phyloP scores from a whole-genome alignment of 2,329 filamentous ascomycete genomes.

The Neonectria punicea region DNA sequence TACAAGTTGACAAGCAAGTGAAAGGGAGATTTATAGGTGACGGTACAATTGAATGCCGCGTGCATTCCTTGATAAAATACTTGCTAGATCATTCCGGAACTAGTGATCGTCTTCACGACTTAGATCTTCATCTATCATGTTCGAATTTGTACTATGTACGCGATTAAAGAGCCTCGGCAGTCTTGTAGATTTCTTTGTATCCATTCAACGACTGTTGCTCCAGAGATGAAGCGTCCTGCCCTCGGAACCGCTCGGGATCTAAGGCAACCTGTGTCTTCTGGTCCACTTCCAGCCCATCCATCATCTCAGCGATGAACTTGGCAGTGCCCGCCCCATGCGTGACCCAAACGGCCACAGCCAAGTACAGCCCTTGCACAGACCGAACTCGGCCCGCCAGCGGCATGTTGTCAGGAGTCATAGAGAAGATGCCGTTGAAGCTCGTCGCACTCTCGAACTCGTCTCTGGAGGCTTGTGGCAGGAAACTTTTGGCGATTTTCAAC shows the following conservation, averaged over 20 bases:
- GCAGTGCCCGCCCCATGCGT: constrained; percentile 36
- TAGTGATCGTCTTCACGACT: too few relatives aligned
- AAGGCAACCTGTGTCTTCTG: constrained; percentile 18
- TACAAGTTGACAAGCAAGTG: too few relatives aligned
- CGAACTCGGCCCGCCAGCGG: constrained; percentile 27
- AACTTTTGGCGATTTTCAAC: constrained; percentile 14
- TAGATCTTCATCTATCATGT: neutral
- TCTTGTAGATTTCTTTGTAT: constrained; percentile 41
- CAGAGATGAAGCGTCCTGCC: constrained; percentile 16
- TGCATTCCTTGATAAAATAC: too few relatives aligned
- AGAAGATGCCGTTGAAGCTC: constrained; percentile 40
- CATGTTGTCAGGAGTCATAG: constrained; percentile 43
- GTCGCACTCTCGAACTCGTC: constrained; percentile 22
- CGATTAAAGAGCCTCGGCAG: neutral
- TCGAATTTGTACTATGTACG: neutral
- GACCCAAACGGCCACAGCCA: constrained; percentile 39
- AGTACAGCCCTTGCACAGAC: constrained; percentile 22
- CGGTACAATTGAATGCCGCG: too few relatives aligned
- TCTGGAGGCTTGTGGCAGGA: constrained; percentile 24
- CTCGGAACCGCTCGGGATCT: constrained; percentile 33
- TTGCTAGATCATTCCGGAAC: too few relatives aligned
- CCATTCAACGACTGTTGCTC: constrained; percentile 32
- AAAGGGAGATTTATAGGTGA: too few relatives aligned
- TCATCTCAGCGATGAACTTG: constrained; percentile 24
- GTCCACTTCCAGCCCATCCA: constrained; percentile 30